Conservation (phyloP, 306 rosid genomes). For the Inga leiocalycina region DNA sequence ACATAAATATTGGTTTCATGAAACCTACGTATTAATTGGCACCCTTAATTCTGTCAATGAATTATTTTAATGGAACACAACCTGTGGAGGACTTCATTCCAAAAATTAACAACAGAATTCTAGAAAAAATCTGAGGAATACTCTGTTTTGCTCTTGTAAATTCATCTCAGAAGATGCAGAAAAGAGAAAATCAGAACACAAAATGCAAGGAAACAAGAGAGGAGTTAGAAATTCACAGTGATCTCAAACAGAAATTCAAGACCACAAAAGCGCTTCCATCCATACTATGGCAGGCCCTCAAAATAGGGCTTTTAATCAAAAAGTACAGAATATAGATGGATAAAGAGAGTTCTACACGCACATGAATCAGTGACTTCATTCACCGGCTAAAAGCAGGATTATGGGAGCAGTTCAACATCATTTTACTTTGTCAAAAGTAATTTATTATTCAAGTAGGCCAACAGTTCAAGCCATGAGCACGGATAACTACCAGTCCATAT, state of each 20-base stretch:
- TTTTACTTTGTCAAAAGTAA: neutral
- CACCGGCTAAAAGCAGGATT: neutral
- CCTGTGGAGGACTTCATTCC: neutral
- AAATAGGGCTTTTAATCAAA: neutral
- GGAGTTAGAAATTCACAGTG: neutral
- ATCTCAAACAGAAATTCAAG: neutral
- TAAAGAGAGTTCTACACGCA: neutral
- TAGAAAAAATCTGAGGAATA: neutral
- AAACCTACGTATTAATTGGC: slow-evolving; percentile 2
- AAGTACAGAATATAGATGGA: neutral
- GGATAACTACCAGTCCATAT: neutral
- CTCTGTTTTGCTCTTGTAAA: neutral
- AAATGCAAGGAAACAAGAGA: neutral
- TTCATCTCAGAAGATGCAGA: neutral
- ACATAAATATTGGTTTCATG: neutral
- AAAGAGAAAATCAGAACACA: neutral
- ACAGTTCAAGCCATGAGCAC: neutral
- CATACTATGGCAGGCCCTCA: neutral
- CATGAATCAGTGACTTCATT: neutral
- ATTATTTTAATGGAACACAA: neutral
- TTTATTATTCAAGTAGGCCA: slow-evolving; percentile 17
- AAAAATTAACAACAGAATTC: neutral
- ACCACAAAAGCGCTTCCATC: neutral
- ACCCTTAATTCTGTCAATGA: slow-evolving; percentile 9
- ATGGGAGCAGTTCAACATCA: slow-evolving; percentile 21